These are phyloP conservation scores for Cicer yamashitae DNA, from an alignment of 306 rosid species.

Conservation along the genomic window DNA sequence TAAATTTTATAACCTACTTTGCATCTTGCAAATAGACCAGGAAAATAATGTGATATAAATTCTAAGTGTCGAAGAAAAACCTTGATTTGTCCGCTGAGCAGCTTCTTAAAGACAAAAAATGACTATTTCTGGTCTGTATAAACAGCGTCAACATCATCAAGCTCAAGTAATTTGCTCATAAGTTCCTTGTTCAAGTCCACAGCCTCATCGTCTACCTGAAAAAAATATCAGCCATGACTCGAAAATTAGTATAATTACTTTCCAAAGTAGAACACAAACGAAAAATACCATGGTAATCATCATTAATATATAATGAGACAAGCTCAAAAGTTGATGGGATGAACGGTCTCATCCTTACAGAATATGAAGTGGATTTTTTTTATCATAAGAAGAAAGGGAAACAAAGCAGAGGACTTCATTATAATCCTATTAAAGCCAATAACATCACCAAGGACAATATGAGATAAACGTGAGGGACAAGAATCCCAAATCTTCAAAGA, in stretches of 20 bases:
- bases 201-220: slow-evolving; percentile 94
- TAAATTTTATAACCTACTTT: slow-evolving; percentile 14
- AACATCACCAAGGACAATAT: not conserved
- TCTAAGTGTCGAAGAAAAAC: slow-evolving; percentile 32
- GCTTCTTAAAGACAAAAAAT: slow-evolving; percentile 36
- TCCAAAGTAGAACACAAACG: slow-evolving; percentile 24
- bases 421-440: not conserved
- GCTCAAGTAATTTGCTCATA: slow-evolving; percentile 79
- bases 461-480: not conserved
- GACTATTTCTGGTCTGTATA: slow-evolving; percentile 84
- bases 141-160: slow-evolving; percentile 95
- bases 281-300: not conserved
- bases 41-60: slow-evolving; percentile 27
- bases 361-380: slow-evolving; percentile 17
- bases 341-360: slow-evolving; percentile 21
- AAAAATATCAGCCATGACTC: slow-evolving; percentile 40
- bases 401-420: not conserved
- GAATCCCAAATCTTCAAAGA: not conserved
- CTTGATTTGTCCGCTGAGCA: slow-evolving; percentile 39
- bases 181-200: slow-evolving; percentile 90
- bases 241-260: slow-evolving; percentile 19
- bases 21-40: slow-evolving; percentile 42
- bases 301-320: slow-evolving; percentile 17
- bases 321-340: slow-evolving; percentile 13
- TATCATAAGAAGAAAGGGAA: not conserved